Conservation (phyloP, 495 filamentous ascomycete species). For the Annulohypoxylon moriforme region DNA sequence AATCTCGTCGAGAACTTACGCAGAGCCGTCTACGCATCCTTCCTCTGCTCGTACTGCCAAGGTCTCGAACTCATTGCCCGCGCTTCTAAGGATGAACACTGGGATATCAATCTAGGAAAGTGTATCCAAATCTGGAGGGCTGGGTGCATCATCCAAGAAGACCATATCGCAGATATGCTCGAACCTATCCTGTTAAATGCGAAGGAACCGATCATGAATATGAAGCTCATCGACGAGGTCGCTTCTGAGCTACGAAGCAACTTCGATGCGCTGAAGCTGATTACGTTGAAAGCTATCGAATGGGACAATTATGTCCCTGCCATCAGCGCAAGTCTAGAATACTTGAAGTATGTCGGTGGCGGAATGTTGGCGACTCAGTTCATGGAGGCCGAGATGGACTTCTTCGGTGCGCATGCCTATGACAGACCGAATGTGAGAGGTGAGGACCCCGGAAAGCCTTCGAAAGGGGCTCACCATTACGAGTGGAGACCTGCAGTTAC, state of each 20-base stretch:
- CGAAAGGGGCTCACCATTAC: conserved; percentile 65
- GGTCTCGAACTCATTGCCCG: conserved; percentile 74
- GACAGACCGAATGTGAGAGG: conserved; percentile 58
- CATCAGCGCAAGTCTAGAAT: conserved; percentile 74
- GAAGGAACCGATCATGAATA: conserved; percentile 38
- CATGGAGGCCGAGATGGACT: conserved; percentile 81
- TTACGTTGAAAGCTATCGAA: conserved; percentile 67
- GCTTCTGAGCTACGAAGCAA: conserved; percentile 64
- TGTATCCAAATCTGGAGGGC: conserved; percentile 77
- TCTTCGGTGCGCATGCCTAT: conserved; percentile 77
- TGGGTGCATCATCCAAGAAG: conserved; percentile 80
- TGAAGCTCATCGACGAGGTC: conserved; percentile 55
- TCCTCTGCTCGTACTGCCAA: conserved; percentile 73
- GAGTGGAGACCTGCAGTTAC: conserved; percentile 65
- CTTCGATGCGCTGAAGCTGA: conserved; percentile 65
- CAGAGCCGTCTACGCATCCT: conserved; percentile 70
- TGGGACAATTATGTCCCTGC: conserved; percentile 73
- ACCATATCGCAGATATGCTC: conserved; percentile 72
- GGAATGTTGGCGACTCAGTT: conserved; percentile 70
- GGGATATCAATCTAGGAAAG: conserved; percentile 69
- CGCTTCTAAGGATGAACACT: conserved; percentile 69
- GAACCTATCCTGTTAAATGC: conserved; percentile 44
- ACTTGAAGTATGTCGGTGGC: conserved; percentile 68
- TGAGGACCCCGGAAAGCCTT: conserved; percentile 59
- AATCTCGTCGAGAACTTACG: conserved; percentile 69